Evolutionary conservation across 257 asterid species (phyloP).

Genomic region (Capsicum pubescens): DNA sequence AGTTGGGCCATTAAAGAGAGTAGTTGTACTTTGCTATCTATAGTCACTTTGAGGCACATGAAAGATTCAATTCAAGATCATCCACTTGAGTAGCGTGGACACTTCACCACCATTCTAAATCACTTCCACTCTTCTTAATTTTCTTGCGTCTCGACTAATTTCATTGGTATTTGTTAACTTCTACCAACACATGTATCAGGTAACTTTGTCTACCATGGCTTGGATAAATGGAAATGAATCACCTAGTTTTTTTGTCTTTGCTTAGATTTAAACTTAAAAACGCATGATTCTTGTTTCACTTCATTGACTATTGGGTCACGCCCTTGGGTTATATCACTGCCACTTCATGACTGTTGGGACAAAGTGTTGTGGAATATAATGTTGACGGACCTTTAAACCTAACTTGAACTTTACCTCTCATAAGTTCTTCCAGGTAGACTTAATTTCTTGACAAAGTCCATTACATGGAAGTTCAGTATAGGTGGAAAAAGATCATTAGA

Average conservation of each 20-base stretch:
- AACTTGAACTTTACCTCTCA: conserved; percentile 4
- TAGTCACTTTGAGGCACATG: conserved; percentile 20
- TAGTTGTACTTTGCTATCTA: conserved; percentile 33
- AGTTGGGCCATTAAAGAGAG: conserved; percentile 24
- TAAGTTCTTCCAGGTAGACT: not conserved
- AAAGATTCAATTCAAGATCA: conserved; percentile 1
- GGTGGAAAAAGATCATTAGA: not conserved
- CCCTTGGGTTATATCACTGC: not conserved
- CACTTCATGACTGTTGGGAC: not conserved
- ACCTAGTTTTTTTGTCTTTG: not conserved
- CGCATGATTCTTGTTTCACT: not conserved
- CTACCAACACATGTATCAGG: not conserved
- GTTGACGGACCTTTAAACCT: not conserved
- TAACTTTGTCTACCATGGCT: not conserved
- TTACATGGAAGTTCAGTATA: not conserved
- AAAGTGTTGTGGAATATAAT: not conserved
- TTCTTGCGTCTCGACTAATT: not conserved
- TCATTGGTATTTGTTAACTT: not conserved
- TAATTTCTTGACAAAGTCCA: not conserved
- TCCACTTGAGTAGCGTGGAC: not conserved
- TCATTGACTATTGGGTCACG: not conserved
- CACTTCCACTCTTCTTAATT: not conserved
- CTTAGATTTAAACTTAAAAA: not conserved
- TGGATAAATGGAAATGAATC: not conserved
- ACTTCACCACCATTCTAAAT: conserved; percentile 23